A percentile compares a stretch with the other conserved stretches of the same genome.
Conservation (phyloP, 2,329 filamentous ascomycete genomes). For the Parafenestella ontariensis region DNA sequence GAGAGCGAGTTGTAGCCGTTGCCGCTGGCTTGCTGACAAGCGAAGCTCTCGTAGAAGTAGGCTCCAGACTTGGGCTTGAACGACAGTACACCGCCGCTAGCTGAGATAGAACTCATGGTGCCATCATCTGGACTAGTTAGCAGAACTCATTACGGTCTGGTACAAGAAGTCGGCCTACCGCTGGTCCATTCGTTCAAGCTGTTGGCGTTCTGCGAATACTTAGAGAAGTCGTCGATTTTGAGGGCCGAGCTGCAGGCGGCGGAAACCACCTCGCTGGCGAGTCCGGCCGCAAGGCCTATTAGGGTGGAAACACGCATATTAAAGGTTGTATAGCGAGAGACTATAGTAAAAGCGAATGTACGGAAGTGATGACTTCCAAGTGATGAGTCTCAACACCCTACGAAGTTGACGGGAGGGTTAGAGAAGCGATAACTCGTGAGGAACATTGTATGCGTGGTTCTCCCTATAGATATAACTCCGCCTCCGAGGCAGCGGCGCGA, state of each 20-base stretch:
- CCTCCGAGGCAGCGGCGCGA: conserved; percentile 19
- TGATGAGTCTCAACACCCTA: conserved; percentile 23
- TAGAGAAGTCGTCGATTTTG: conserved; percentile 50
- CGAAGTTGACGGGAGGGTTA: conserved; percentile 21
- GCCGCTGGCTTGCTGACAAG: conserved; percentile 55
- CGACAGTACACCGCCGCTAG: conserved; percentile 54
- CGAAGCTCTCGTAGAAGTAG: conserved; percentile 64
- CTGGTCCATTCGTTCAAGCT: conserved; percentile 46
- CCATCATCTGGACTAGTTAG: conserved; percentile 55
- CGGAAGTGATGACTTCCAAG: conserved; percentile 44
- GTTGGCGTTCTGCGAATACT: conserved; percentile 46
- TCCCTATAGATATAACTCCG: conserved; percentile 33
- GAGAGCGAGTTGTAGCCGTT: conserved; percentile 58
- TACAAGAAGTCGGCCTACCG: conserved; percentile 25
- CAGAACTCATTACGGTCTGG: too few species aligned
- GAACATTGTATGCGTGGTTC: conserved; percentile 9
- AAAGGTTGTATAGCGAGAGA: conserved; percentile 29
- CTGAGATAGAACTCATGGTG: conserved; percentile 55
- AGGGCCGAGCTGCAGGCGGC: conserved; percentile 46
- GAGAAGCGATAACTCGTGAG: conserved; percentile 31
- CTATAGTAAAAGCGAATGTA: conserved; percentile 47
- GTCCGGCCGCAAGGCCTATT: conserved; percentile 43
- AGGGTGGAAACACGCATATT: conserved; percentile 41
- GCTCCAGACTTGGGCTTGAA: conserved; percentile 59
- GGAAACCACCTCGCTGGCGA: conserved; percentile 32